phyloP scores from a whole-genome alignment of 73 alveolate genomes.

The Symbiodinium pilosum region DNA sequence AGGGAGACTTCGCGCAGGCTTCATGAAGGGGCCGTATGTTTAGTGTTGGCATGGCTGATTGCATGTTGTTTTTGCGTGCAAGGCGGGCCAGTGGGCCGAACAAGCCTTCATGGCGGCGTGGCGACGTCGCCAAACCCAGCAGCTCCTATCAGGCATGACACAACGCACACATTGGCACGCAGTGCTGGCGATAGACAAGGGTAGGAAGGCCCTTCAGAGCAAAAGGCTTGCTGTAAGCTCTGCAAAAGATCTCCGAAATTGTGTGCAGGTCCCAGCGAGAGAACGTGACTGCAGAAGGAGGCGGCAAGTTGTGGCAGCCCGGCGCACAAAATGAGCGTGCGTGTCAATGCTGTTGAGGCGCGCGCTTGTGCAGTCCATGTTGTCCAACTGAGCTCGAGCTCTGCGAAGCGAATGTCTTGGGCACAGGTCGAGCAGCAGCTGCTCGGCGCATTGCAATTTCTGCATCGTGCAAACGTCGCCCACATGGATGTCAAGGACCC shows the following conservation, averaged over 20 bases:
- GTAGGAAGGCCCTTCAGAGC: too few species aligned
- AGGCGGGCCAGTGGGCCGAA: background rate
- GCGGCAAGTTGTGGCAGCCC: too few species aligned
- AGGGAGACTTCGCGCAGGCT: background rate
- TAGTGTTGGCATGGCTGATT: background rate
- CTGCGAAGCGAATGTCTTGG: background rate
- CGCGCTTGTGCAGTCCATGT: background rate
- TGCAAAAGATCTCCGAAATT: too few species aligned
- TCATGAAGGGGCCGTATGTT: background rate
- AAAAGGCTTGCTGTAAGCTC: too few species aligned
- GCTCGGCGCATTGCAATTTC: background rate
- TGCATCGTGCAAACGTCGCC: background rate
- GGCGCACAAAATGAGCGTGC: too few species aligned
- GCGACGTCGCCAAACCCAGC: background rate
- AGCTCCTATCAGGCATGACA: background rate
- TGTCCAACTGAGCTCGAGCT: background rate
- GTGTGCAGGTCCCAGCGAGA: too few species aligned
- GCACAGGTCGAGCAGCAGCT: background rate
- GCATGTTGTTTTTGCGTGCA: too few species aligned
- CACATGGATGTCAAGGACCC: background rate
- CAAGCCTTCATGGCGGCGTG: too few species aligned
- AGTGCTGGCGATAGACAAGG: too few species aligned
- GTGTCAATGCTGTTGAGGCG: too few species aligned
- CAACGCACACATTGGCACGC: background rate
- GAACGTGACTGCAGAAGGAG: too few species aligned